Evolutionary conservation across 257 asterid genomes (phyloP).

Genomic region (Solanum pimpinellifolium): DNA sequence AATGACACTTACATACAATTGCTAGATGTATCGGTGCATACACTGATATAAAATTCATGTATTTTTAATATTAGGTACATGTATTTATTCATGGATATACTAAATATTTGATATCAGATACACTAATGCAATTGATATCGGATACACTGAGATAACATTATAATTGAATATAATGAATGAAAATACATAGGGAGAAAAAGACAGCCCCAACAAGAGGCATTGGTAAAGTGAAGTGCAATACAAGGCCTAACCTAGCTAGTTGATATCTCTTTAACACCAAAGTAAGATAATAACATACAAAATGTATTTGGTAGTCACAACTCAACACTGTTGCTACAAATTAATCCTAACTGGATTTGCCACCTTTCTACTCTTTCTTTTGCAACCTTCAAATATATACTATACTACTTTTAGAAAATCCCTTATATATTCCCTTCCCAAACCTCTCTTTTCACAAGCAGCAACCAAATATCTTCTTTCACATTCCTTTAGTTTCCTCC

Average conservation of each 20-base stretch:
- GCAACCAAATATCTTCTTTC: neutral
- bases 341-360: neutral
- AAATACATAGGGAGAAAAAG: neutral
- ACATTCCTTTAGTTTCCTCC: neutral
- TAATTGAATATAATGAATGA: too few relatives aligned
- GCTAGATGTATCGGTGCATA: too few relatives aligned
- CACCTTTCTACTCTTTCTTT: neutral
- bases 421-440: slow-evolving; percentile 25
- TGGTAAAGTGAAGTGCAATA: neutral
- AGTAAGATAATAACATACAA: neutral
- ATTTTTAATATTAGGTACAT: too few relatives aligned
- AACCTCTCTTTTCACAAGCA: neutral
- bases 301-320: neutral
- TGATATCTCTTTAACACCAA: neutral
- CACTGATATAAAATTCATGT: too few relatives aligned
- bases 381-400: neutral
- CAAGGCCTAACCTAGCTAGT: neutral
- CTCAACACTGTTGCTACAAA: neutral
- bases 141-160: too few relatives aligned
- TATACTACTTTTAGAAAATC: neutral
- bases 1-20: too few relatives aligned
- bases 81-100: too few relatives aligned
- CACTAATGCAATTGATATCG: too few relatives aligned
- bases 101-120: too few relatives aligned
- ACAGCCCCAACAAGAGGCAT: neutral